Base-by-base conservation (phyloP, 2,329 filamentous ascomycete species). In the Thielaviopsis euricoi region DNA sequence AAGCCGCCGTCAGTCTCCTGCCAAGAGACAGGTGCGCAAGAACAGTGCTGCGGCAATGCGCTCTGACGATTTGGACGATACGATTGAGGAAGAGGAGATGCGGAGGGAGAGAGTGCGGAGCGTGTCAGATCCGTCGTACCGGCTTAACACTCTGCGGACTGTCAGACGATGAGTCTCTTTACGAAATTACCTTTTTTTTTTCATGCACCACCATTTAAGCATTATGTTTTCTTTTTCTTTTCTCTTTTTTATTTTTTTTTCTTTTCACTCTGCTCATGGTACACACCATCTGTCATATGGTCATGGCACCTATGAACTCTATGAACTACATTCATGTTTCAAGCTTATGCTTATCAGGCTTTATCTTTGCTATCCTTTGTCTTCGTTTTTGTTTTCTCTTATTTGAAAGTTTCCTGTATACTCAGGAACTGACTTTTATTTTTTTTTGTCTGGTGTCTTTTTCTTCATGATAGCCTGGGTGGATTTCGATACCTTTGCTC, bases 31-130 rank as follows among this genome's bases (percentile, higher is more conserved):
- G 7, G 17, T 23, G n/a, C 59, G 59, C 25, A 58, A 60, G 53
- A 49, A 53, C 23, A 60, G 56, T 53, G 56, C 48, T 12, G 59
- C 50, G n/a, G 58, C 48, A 9, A 26, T 57, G 12, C 21, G 52
- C 7, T 40, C 55, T n/a, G 59, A 60, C 17, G 52, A 53, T 6
- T 25, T 60, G 12, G 52, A 55, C 25, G 59, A 55, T 19, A 50
- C 53, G 23, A 60, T 57, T 48, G 68, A 69, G 19, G 67, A 66
- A 6, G 64, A 68, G 50, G 69, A 67, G 19, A 68, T 71, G 64
- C 68, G 76, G 61, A 81, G 78, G 3, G 80, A 80, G 66, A 71
- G 79, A 60, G 80, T 81, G 65, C 71, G 80, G 60, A 83, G 76
- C 63, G 70, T 78, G 50, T 74, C 71, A 52, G 73, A 73, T 64